Evolutionary conservation across 176 grass and related monocot species (phyloP), one percentile per base, ranked within the genome.

Genomic region (Zoysia japonica): DNA sequence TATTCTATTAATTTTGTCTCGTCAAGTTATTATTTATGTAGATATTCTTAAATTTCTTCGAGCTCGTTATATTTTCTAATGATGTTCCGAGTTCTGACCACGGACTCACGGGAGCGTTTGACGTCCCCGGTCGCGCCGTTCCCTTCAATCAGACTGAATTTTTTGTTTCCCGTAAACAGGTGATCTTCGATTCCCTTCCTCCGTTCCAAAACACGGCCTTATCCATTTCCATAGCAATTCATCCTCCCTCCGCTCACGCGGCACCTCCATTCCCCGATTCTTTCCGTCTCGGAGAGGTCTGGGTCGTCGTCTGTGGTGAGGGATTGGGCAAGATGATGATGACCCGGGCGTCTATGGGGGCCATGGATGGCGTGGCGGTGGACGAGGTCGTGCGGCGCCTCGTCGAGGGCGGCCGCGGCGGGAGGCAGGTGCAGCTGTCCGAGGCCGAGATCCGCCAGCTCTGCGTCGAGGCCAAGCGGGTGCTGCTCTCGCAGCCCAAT

Each of bases 361-460:
- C 81, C 6, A 91, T 93, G 91, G 91, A 93, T 5, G 86, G 84
- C 16, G 62, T 84, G 20, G 91, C 82, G 62, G 73, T 97, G 80
- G 93, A 97, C 76, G 88, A 97, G 70, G 71, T 93, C 20, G 74
- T 97, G 57, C 84, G 86, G 55, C 86, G 93, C 39, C 73, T 97
- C 39, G 61, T 91, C 8, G 89, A 92, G 51, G 93, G 88, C 50
- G 91, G 91, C 68, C 80, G 88, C 48, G 72, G 74, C n/a, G 87
- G 89, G 28, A 77, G 81, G 60, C 94, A 93, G 91, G 94, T 97
- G 44, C 85, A 89, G 82, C 83, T 97, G 20, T 97, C 91, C 11
- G 94, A 97, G 88, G 82, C 91, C 71, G 94, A 93, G 91, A 97
- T 97, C 80, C 89, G 94, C n/a, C 91, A 93, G 83, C 93, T 97